These are phyloP conservation scores for Wallacemonas sp. DNA, from an alignment of 208 protist species.

Conservation along the genomic window DNA sequence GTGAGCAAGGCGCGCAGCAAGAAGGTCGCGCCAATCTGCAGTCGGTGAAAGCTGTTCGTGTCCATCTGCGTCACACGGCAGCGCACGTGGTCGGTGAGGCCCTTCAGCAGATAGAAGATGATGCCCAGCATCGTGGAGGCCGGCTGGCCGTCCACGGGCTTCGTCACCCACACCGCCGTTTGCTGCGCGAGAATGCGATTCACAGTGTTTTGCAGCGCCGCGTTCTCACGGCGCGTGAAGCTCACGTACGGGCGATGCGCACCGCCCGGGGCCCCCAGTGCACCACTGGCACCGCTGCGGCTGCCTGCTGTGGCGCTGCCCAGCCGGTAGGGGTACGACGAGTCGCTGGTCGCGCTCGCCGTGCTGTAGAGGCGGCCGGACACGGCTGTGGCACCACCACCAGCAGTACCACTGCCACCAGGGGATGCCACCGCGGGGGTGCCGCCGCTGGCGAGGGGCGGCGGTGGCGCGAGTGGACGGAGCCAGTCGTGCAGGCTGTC, in stretches of 20 bases:
- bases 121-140: constrained; percentile 41
- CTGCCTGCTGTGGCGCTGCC: neutral
- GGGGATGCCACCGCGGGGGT: neutral
- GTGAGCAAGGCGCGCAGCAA: constrained; percentile 56
- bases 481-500: constrained; percentile 31
- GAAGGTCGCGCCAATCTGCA: constrained; percentile 73
- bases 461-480: constrained; percentile 22
- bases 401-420: neutral
- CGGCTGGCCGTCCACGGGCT: constrained; percentile 31
- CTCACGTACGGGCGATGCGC: constrained; percentile 14
- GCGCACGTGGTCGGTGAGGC: constrained; percentile 65
- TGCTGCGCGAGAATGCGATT: constrained; percentile 64
- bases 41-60: constrained; percentile 35
- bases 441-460: constrained; percentile 10
- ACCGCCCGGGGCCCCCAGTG: neutral
- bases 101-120: constrained; percentile 66
- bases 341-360: neutral
- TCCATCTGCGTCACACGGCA: constrained; percentile 7
- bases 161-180: constrained; percentile 31
- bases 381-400: neutral
- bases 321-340: constrained; percentile 1
- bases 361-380: constrained; percentile 4
- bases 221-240: constrained; percentile 56
- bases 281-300: constrained; percentile 10
- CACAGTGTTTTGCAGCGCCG: constrained; percentile 61